Percentiles rank a stretch among this genome's conserved stretches.
phyloP scores from a whole-genome alignment of 176 grass and related monocot genomes.

The Olyra latifolia region DNA sequence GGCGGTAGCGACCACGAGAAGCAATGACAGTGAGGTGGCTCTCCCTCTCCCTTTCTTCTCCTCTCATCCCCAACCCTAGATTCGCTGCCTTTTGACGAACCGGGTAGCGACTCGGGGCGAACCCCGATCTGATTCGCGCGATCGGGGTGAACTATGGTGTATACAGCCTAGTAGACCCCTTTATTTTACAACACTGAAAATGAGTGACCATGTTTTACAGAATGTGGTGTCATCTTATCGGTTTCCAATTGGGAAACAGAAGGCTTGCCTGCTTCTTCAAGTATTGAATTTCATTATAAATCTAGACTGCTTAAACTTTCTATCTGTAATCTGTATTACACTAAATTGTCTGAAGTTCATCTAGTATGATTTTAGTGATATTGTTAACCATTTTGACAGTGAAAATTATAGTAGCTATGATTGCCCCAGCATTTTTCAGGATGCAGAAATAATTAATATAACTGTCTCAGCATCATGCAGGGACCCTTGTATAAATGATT shows the following conservation, averaged over 20 bases:
- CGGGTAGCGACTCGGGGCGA: no score
- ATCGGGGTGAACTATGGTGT: no score
- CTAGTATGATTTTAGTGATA: background rate
- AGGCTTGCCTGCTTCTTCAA: background rate
- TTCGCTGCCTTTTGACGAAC: no score
- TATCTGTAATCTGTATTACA: background rate
- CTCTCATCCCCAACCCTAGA: no score
- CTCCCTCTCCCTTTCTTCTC: no score
- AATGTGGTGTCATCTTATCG: background rate
- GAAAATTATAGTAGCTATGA: background rate
- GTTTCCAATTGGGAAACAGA: background rate
- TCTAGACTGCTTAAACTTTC: conserved; percentile 11
- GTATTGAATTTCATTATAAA: background rate
- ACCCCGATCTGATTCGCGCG: no score
- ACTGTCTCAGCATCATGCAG: background rate
- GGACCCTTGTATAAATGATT: background rate
- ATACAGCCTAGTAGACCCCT: no score
- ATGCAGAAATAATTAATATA: background rate
- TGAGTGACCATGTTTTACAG: background rate
- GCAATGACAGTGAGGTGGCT: no score
- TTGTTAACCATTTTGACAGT: background rate
- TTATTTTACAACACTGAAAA: no score
- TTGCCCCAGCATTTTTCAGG: background rate
- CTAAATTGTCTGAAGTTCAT: conserved; percentile 2
- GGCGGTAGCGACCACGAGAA: no score